Percentiles rank a stretch among this genome's conserved stretches.
Evolutionary conservation across 192 early-diverging fungal species (phyloP).

Genomic region (Spizellomyces punctatus): DNA sequence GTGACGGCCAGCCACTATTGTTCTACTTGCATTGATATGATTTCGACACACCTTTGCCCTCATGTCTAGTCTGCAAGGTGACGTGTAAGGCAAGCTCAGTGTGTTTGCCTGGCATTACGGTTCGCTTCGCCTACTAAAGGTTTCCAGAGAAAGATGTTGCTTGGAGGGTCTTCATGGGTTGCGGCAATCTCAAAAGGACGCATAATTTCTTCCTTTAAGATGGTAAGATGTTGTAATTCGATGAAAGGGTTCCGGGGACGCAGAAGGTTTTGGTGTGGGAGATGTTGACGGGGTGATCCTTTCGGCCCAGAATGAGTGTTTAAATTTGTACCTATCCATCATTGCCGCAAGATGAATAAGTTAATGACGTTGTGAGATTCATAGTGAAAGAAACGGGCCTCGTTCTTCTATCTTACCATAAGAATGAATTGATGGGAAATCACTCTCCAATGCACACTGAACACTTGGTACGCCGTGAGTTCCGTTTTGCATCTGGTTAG

Average conservation of each 20-base stretch:
- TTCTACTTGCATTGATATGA: background rate
- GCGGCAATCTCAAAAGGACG: background rate
- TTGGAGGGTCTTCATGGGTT: background rate
- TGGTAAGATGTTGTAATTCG: background rate
- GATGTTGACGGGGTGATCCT: conserved; percentile 1
- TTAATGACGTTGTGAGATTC: too few species aligned
- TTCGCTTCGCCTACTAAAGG: background rate
- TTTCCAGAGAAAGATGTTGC: background rate
- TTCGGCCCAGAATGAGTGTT: background rate
- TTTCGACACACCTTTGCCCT: too few species aligned
- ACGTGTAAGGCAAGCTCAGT: too few species aligned
- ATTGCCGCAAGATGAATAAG: background rate
- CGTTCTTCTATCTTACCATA: too few species aligned
- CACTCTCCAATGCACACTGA: too few species aligned
- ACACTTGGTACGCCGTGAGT: too few species aligned
- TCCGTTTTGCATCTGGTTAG: too few species aligned
- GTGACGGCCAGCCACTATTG: background rate
- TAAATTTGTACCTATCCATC: background rate
- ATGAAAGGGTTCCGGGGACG: background rate
- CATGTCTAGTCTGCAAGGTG: too few species aligned
- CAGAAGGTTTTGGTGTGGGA: conserved; percentile 4
- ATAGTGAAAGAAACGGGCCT: too few species aligned
- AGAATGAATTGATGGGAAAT: too few species aligned
- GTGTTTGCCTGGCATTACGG: background rate
- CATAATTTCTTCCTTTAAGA: conserved; percentile 1